A percentile compares a stretch with the other conserved stretches of the same genome.
Conservation (phyloP, 129 eudicot species). For the Cynara cardunculus region DNA sequence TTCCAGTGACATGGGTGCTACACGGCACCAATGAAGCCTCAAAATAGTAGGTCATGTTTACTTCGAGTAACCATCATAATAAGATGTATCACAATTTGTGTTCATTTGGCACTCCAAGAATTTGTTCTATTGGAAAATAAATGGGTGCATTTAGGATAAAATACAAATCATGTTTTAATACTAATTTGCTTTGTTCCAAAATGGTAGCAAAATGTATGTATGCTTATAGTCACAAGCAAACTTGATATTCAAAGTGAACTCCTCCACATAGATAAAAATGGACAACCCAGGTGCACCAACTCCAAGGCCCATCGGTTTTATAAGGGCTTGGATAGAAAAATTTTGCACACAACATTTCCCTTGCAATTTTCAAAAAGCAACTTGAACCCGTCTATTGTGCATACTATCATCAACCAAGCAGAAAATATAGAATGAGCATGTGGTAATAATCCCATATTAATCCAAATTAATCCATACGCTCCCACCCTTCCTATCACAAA, state of each 20-base stretch:
- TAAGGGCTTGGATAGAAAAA: too few species aligned
- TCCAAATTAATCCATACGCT: constrained; percentile 9
- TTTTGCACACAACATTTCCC: too few species aligned
- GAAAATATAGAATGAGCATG: constrained; percentile 9
- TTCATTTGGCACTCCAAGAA: constrained; percentile 7
- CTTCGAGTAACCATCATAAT: not conserved
- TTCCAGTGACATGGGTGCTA: not conserved
- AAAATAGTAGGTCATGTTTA: not conserved
- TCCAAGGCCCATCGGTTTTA: too few species aligned
- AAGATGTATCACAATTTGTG: not conserved
- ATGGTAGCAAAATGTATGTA: too few species aligned
- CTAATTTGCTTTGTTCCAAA: too few species aligned
- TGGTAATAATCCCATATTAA: too few species aligned
- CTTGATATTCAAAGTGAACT: not conserved
- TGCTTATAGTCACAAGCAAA: not conserved
- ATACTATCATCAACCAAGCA: constrained; percentile 13
- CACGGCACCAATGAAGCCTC: not conserved
- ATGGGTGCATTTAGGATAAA: not conserved
- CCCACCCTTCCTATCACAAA: not conserved
- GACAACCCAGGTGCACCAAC: too few species aligned
- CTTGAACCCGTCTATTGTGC: not conserved
- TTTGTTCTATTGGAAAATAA: not conserved
- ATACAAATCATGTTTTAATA: too few species aligned
- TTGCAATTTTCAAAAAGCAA: not conserved
- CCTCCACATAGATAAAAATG: too few species aligned